Percentiles rank a stretch among this genome's conserved stretches.
phyloP scores from a whole-genome alignment of 257 asterid species.

The Solanum commersonii region DNA sequence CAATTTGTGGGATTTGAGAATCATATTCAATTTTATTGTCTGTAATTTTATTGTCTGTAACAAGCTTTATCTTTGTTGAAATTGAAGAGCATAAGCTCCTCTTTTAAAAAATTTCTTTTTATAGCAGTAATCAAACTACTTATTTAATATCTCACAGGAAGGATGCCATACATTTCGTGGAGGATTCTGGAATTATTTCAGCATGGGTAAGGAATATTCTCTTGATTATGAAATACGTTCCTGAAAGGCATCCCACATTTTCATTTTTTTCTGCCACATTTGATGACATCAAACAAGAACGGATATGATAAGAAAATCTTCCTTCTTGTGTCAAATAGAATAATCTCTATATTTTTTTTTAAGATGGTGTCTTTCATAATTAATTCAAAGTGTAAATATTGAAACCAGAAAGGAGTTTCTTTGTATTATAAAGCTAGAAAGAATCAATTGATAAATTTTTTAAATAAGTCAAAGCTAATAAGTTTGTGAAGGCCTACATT shows the following conservation, averaged over 20 bases:
- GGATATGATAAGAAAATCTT: not conserved
- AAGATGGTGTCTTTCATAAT: not conserved
- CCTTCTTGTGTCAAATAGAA: not conserved
- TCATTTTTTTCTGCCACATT: not conserved
- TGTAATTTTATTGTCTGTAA: too few relatives aligned
- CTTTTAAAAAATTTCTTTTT: rapidly evolving
- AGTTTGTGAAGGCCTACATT: not conserved
- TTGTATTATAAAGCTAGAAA: not conserved
- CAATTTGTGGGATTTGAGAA: not conserved
- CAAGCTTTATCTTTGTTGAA: not conserved
- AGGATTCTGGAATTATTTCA: constrained; percentile 53
- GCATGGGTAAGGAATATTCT: constrained; percentile 32
- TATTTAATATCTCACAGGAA: constrained; percentile 19
- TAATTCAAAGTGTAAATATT: not conserved
- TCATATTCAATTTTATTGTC: not conserved
- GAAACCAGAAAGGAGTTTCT: not conserved
- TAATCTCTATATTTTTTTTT: not conserved
- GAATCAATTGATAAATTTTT: not conserved
- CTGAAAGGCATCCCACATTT: not conserved
- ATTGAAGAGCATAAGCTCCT: not conserved
- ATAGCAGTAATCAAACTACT: not conserved
- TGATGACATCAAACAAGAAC: not conserved
- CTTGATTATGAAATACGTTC: not conserved
- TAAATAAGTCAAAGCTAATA: not conserved
- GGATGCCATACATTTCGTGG: constrained; percentile 41